Evolutionary conservation across 768 basidiomycete species (phyloP).

Genomic region (Agrocybe pediades): DNA sequence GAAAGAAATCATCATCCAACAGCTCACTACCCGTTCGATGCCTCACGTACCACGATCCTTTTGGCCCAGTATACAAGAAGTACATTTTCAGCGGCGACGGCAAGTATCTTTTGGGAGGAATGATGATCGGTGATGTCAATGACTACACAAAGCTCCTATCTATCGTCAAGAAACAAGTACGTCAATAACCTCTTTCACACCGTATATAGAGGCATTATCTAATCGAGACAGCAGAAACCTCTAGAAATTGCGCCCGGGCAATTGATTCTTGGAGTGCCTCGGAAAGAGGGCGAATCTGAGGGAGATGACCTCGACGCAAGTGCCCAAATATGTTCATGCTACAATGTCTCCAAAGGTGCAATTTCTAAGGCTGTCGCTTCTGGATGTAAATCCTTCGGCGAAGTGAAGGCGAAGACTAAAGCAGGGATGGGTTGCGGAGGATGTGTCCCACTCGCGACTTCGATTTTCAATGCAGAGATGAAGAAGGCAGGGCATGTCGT

Average conservation of each 20-base stretch:
- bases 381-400: conserved; percentile 50
- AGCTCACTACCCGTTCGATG: conserved; percentile 47
- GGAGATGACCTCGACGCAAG: conserved; percentile 74
- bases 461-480: conserved; percentile 58
- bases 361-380: conserved; percentile 52
- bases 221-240: conserved; percentile 47
- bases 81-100: conserved; percentile 75
- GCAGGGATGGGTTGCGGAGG: conserved; percentile 75
- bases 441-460: conserved; percentile 56
- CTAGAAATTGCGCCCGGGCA: conserved; percentile 65
- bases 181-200: conserved; percentile 1
- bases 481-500: conserved; percentile 62
- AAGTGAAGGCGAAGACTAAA: conserved; percentile 68
- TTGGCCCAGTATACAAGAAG: conserved; percentile 74
- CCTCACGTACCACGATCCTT: conserved; percentile 72
- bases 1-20: conserved; percentile 3
- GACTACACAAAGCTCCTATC: conserved; percentile 73
- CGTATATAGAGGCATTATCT: neutral
- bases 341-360: conserved; percentile 67
- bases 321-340: conserved; percentile 72
- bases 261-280: conserved; percentile 59
- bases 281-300: conserved; percentile 50
- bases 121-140: conserved; percentile 77
- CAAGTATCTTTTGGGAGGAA: conserved; percentile 71
- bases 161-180: conserved; percentile 68